Conservation (phyloP, 2,329 filamentous ascomycete species). For the Cytospora piceae region DNA sequence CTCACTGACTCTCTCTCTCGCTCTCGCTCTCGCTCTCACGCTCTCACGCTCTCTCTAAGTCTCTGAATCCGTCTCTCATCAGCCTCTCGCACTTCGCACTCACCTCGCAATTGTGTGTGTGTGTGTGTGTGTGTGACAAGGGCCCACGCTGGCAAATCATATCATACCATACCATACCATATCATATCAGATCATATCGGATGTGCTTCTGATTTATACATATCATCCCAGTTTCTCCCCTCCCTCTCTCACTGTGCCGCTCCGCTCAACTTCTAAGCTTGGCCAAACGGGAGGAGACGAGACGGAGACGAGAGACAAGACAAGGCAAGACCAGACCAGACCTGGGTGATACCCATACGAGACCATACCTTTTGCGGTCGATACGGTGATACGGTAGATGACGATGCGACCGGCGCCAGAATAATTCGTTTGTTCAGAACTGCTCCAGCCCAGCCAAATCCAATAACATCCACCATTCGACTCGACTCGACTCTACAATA, state of each 20-base stretch:
- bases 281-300: background rate
- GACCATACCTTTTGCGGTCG: background rate
- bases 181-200: background rate
- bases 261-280: background rate
- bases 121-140: background rate
- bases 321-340: background rate
- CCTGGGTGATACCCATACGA: background rate
- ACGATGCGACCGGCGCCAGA: constrained; percentile 2
- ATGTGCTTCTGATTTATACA: background rate
- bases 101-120: too few relatives aligned
- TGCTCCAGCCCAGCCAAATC: background rate
- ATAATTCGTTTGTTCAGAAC: background rate
- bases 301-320: background rate
- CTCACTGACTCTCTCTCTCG: too few relatives aligned
- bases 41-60: too few relatives aligned
- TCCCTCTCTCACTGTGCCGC: background rate
- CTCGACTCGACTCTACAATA: constrained; percentile 2
- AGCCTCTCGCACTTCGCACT: too few relatives aligned
- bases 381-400: background rate
- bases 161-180: background rate
- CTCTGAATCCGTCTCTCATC: too few relatives aligned
- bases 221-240: background rate
- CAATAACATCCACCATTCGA: background rate
- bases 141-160: background rate
- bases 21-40: too few relatives aligned